Evolutionary conservation across 306 rosid species (phyloP).

Genomic region (Dryas drummondii): DNA sequence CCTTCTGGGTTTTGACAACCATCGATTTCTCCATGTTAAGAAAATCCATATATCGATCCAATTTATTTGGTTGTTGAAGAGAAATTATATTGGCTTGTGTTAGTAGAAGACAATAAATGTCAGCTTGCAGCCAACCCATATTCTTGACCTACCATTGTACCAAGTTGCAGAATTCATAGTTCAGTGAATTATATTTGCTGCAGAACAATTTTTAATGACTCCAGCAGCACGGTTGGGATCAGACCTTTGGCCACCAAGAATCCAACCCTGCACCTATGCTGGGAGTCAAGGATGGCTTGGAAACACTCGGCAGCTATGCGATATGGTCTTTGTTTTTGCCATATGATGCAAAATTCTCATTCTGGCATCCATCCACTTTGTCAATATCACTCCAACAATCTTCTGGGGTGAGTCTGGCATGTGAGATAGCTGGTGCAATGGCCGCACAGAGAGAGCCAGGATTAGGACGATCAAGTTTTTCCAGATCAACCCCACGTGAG

Average conservation of each 20-base stretch:
- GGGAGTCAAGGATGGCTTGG: neutral
- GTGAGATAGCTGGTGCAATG: neutral
- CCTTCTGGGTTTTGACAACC: no score
- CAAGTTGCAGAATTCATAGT: no score
- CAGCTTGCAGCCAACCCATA: no score
- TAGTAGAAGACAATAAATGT: no score
- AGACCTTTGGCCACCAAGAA: neutral
- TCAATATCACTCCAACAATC: constrained; percentile 1
- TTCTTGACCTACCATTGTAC: no score
- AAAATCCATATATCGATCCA: no score
- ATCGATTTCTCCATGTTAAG: no score
- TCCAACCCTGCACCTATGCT: neutral
- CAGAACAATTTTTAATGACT: neutral
- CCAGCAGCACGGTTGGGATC: neutral
- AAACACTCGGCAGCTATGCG: no score
- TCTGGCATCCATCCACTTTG: neutral
- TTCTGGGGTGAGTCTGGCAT: neutral
- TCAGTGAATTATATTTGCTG: neutral
- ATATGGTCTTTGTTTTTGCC: neutral
- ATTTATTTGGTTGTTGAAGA: no score
- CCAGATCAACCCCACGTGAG: neutral
- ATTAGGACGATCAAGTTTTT: neutral
- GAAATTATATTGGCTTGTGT: no score
- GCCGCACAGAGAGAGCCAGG: neutral
- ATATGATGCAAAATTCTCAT: neutral